These are phyloP conservation scores for Trametes versicolor DNA, from an alignment of 1,284 basidiomycete genomes.

Conservation along the genomic window DNA sequence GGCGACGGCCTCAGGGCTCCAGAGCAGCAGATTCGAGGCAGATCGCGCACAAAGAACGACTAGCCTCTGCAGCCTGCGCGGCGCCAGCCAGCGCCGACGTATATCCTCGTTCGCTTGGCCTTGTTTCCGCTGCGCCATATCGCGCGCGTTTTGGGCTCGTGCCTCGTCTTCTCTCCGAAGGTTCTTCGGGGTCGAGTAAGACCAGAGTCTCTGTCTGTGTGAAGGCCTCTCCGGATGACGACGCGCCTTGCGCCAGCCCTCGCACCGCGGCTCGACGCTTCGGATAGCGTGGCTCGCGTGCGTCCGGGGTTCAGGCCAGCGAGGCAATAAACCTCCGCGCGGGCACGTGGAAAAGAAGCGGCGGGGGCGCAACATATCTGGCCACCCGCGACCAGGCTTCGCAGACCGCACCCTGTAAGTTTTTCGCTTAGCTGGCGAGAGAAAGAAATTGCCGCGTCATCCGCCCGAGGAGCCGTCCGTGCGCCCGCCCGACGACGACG, in stretches of 20 bases:
- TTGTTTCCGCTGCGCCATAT: conserved; percentile 6
- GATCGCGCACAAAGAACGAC: not conserved
- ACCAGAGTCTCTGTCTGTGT: conserved; percentile 4
- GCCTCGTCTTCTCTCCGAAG: conserved; percentile 32
- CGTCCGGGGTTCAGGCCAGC: conserved; percentile 2
- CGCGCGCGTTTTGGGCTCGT: conserved; percentile 16
- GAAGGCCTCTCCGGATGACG: conserved; percentile 11
- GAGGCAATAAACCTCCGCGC: conserved; percentile 15
- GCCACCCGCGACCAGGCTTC: conserved; percentile 18
- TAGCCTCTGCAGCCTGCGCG: not conserved
- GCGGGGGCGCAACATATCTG: conserved; percentile 13
- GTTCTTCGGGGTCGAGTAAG: conserved; percentile 31
- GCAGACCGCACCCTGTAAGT: conserved; percentile 31
- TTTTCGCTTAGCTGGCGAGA: conserved; percentile 25
- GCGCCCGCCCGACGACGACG: conserved; percentile 8
- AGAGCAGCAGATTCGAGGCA: not conserved
- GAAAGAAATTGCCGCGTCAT: conserved; percentile 12
- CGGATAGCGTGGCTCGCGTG: conserved; percentile 9
- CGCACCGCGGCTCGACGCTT: conserved; percentile 6
- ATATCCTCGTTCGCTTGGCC: conserved; percentile 10
- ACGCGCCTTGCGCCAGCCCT: conserved; percentile 4
- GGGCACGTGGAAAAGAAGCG: conserved; percentile 22
- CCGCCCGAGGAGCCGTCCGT: conserved; percentile 1
- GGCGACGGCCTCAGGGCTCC: not conserved
- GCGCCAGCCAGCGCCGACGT: conserved; percentile 10